phyloP scores from a whole-genome alignment of 2,329 filamentous ascomycete genomes.

The Cryphonectria parasitica region DNA sequence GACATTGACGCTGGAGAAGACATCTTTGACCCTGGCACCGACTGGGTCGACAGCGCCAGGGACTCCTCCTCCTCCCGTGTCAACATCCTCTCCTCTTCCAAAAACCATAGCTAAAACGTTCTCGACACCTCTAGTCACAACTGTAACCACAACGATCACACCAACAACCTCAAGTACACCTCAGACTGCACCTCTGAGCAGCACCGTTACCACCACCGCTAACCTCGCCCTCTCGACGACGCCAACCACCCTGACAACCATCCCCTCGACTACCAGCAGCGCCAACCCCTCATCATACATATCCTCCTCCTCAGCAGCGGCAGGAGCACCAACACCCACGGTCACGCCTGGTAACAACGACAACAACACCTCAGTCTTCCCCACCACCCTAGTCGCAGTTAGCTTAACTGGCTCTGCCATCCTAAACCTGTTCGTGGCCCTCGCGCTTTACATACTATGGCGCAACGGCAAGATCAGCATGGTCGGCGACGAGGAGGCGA shows the following conservation, averaged over 20 bases:
- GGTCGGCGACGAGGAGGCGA: slow-evolving; percentile 7
- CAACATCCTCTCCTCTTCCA: neutral
- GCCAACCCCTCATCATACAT: neutral
- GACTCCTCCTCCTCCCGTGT: slow-evolving; percentile 12
- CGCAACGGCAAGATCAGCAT: slow-evolving; percentile 5
- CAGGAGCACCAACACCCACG: neutral
- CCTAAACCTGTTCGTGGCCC: slow-evolving; percentile 16
- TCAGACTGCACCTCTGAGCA: neutral
- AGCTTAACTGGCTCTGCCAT: slow-evolving; percentile 9
- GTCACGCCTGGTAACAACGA: neutral
- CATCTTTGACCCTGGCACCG: slow-evolving; percentile 9
- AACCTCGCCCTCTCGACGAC: neutral
- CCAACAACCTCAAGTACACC: neutral
- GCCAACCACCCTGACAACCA: neutral
- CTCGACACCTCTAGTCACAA: neutral
- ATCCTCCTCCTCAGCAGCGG: neutral
- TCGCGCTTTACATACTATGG: slow-evolving; percentile 18
- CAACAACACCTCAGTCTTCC: slow-evolving; percentile 1
- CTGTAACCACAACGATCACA: neutral
- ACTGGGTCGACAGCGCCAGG: slow-evolving; percentile 22
- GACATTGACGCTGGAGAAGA: slow-evolving; percentile 4
- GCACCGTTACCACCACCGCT: neutral
- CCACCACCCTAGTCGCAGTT: slow-evolving; percentile 15
- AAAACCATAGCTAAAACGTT: neutral
- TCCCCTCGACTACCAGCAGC: neutral